phyloP scores from a whole-genome alignment of 129 eudicot genomes.

The Artemisia annua region DNA sequence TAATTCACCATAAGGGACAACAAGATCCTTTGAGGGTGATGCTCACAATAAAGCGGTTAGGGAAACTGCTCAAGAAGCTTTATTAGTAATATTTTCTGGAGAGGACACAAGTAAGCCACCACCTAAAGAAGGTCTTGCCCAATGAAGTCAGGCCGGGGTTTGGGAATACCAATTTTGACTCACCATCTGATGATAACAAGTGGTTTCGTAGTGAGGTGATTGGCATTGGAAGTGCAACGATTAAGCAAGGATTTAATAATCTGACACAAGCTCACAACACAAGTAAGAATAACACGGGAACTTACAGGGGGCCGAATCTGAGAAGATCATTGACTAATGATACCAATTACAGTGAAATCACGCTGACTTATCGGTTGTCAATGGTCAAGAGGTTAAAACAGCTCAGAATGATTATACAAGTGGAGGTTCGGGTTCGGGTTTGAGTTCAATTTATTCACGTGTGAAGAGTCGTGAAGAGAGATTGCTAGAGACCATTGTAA shows the following conservation, averaged over 20 bases:
- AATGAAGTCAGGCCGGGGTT: conserved; percentile 87
- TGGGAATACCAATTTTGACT: conserved; percentile 71
- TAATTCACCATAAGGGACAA: conserved; percentile 77
- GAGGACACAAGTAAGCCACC: conserved; percentile 73
- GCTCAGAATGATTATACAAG: conserved; percentile 44
- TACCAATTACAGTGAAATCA: conserved; percentile 38
- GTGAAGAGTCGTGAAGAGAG: conserved; percentile 80
- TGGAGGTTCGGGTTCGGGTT: conserved; percentile 32
- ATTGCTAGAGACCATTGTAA: conserved; percentile 52
- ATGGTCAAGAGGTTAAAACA: conserved; percentile 55
- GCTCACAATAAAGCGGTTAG: conserved; percentile 83
- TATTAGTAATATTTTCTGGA: conserved; percentile 74
- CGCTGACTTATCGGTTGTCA: not conserved
- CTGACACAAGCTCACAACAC: conserved; percentile 60
- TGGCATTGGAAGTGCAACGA: conserved; percentile 84
- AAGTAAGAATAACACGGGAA: conserved; percentile 34
- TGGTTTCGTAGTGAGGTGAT: conserved; percentile 88
- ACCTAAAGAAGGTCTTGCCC: too few species aligned
- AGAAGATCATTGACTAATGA: conserved; percentile 75
- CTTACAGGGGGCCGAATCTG: conserved; percentile 79
- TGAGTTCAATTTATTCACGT: conserved; percentile 42
- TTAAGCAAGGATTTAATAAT: conserved; percentile 73
- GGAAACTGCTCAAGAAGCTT: conserved; percentile 89
- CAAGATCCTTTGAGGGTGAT: conserved; percentile 84
- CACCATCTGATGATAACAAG: conserved; percentile 62